Evolutionary conservation across 2,329 filamentous ascomycete species (phyloP).

Genomic region (Hymenoscyphus occultus): DNA sequence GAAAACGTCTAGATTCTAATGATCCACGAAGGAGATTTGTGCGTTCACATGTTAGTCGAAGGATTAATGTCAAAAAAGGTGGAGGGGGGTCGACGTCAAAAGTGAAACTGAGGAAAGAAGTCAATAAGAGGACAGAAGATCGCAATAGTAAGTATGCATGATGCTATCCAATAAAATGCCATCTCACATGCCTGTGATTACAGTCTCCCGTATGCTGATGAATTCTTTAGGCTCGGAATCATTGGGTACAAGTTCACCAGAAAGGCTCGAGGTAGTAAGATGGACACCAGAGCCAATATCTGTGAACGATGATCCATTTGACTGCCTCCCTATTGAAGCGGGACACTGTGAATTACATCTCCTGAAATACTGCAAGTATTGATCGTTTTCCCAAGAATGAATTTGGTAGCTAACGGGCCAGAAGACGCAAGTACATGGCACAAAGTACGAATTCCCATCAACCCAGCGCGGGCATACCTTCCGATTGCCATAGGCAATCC

Average conservation of each 20-base stretch:
- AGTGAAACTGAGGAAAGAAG: background rate
- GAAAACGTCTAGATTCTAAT: background rate
- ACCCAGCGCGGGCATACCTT: background rate
- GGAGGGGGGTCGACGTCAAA: background rate
- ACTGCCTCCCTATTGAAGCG: background rate
- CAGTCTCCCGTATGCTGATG: background rate
- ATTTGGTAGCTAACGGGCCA: background rate
- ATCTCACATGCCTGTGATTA: background rate
- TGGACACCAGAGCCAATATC: background rate
- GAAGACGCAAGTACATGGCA: constrained; percentile 4
- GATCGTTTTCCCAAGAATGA: background rate
- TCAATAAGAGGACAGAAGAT: background rate
- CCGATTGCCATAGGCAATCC: constrained; percentile 3
- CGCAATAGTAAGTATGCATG: background rate
- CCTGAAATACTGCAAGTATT: background rate
- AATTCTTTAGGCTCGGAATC: background rate
- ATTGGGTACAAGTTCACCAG: background rate
- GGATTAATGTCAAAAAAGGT: background rate
- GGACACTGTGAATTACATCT: background rate
- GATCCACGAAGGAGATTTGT: background rate
- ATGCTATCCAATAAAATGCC: background rate
- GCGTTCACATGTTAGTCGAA: background rate
- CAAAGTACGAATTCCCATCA: constrained; percentile 4
- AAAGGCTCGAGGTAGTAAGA: background rate
- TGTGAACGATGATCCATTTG: background rate